A percentile compares a stretch with the other conserved stretches of the same genome.
These are phyloP conservation scores for Blastomyces gilchristii DNA, from an alignment of 2,329 filamentous ascomycete species.

Conservation along the genomic window DNA sequence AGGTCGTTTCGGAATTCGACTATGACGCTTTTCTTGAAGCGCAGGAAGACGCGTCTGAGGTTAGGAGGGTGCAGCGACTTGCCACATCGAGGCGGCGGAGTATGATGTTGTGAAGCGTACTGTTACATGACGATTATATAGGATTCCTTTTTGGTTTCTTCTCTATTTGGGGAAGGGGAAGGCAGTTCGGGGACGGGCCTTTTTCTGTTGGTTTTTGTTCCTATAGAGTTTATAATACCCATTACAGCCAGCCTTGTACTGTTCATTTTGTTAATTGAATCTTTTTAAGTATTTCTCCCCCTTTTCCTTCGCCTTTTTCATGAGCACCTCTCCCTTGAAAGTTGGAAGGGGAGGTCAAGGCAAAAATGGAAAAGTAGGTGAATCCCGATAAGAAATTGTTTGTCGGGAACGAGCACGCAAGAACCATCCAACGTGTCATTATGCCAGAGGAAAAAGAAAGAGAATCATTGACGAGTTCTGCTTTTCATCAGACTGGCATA, in stretches of 20 bases:
- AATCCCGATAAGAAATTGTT: background rate
- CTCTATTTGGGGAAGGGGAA: background rate
- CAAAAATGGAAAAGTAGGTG: background rate
- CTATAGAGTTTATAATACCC: background rate
- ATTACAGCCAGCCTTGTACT: background rate
- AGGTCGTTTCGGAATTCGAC: background rate
- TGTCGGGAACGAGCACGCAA: background rate
- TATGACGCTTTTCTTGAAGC: background rate
- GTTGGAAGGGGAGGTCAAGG: background rate
- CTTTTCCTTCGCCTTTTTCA: background rate
- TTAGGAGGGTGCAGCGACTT: slow-evolving; percentile 17
- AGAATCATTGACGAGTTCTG: background rate
- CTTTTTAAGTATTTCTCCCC: background rate
- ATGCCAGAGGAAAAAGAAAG: background rate
- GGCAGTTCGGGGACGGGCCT: background rate
- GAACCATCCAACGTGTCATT: background rate
- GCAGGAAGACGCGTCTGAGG: background rate
- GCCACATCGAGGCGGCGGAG: slow-evolving; percentile 29
- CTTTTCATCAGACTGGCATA: background rate
- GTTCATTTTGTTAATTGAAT: background rate
- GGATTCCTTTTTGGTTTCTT: background rate
- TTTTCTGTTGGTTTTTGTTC: background rate
- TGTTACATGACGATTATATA: background rate
- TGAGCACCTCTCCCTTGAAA: background rate
- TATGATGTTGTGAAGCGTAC: slow-evolving; percentile 24